Evolutionary conservation across 192 early-diverging fungal species (phyloP).

Genomic region (Phlyctochytrium arcticum): DNA sequence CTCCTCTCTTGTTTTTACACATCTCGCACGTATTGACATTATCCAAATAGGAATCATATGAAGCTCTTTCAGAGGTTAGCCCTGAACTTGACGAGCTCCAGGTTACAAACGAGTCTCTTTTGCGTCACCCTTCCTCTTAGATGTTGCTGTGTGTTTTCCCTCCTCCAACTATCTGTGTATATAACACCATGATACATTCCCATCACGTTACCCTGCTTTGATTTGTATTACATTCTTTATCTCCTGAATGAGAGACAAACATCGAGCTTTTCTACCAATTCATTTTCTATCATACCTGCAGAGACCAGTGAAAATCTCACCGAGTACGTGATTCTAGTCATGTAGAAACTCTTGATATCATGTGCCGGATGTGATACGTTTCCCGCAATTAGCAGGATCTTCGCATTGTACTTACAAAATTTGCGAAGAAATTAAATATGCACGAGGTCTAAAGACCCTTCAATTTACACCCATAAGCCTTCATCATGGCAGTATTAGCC

Average conservation of each 20-base stretch:
- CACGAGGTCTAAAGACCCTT: too few relatives aligned
- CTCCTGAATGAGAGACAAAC: too few relatives aligned
- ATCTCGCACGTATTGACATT: background rate
- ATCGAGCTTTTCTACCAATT: background rate
- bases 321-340: too few relatives aligned
- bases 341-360: too few relatives aligned
- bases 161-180: background rate
- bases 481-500: background rate
- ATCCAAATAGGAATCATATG: constrained; percentile 29
- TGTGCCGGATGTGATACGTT: too few relatives aligned
- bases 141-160: too few relatives aligned
- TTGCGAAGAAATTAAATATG: too few relatives aligned
- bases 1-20: constrained; percentile 45
- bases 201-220: background rate
- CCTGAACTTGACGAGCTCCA: constrained; percentile 96
- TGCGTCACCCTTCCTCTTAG: constrained; percentile 51
- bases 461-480: background rate
- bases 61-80: constrained; percentile 34
- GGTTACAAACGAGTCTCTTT: constrained; percentile 88
- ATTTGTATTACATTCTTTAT: too few relatives aligned
- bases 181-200: background rate
- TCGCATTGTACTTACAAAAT: too few relatives aligned
- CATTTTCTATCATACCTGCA: too few relatives aligned
- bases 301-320: too few relatives aligned
- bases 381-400: too few relatives aligned